Evolutionary conservation across 208 protist species (phyloP).

Genomic region (Entamoeba nuttalli): DNA sequence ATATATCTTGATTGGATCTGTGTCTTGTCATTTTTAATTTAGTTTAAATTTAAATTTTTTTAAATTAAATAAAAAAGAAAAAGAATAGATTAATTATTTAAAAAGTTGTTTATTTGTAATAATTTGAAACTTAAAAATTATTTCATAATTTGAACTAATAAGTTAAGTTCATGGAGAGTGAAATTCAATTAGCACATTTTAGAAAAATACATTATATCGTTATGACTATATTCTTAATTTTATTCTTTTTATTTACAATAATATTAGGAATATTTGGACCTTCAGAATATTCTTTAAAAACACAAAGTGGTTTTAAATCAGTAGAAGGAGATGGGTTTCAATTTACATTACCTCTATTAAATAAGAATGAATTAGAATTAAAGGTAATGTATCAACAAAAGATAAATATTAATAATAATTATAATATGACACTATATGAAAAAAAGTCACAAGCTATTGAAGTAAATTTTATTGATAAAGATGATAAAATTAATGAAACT

Average conservation of each 20-base stretch:
- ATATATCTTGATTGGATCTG: neutral
- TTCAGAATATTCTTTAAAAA: neutral
- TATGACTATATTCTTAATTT: neutral
- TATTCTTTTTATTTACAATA: neutral
- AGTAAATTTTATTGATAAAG: neutral
- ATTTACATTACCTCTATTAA: neutral
- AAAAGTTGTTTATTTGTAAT: too few species aligned
- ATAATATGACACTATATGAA: neutral
- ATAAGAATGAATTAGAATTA: neutral
- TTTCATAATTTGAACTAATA: too few species aligned
- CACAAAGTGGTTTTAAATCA: neutral
- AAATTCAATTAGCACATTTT: neutral
- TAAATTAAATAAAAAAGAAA: too few species aligned
- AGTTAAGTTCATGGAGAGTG: neutral
- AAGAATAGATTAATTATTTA: too few species aligned
- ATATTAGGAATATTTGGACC: neutral
- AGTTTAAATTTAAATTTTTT: too few species aligned
- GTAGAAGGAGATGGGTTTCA: neutral
- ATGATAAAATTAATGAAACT: neutral
- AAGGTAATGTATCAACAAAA: neutral
- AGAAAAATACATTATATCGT: neutral
- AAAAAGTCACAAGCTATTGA: neutral
- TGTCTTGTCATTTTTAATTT: neutral
- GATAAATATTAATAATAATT: neutral
- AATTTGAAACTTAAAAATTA: too few species aligned